Base-by-base conservation (phyloP, 2,329 filamentous ascomycete species). In the Trichoderma semiorbis region DNA sequence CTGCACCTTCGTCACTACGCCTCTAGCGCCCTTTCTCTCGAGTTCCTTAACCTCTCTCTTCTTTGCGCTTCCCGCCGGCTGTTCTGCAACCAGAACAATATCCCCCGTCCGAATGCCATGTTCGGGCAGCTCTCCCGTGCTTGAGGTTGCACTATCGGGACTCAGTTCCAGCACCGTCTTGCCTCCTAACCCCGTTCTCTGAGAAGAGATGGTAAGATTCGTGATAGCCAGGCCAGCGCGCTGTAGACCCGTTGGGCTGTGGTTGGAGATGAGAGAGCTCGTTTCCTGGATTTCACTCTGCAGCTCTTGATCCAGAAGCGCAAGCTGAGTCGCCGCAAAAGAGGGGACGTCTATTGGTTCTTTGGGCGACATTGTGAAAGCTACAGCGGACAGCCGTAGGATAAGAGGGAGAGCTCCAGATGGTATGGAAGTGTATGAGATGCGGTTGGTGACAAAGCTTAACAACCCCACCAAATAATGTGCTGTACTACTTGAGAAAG, bases 171-270 rank as follows among this genome's bases (percentile, higher is more conserved):
- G 84, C 2, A 99, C 92, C 0, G 93, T 94, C 74, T 94, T 93
- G n/a, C 96, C 96, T 18, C 95, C 96, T 47, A 98, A 85, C 0
- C 96, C 96, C 0, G 96, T 99, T 34, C 95, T 91, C 78, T 93
- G 92, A 21, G 92, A 91, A 12, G 87, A 85, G 39, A 97, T 84
- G 36, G 88, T 84, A 10, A 98, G 88, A 80, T 95, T 95, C 18
- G 90, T 89, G 76, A 96, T 85, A 36, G 93, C 93, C 53, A 94
- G 86, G n/a, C 93, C 93, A 7, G 92, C 92, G 72, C 92, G 90
- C 78, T 93, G 89, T 14, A 97, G 89, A 1, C 88, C 85, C 0
- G 87, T 83, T 5, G 93, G 93, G 62, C 90, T 89, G 79, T 92
- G 89, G 60, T 87, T 87, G 58, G 89, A 86, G 72, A 94, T 87